Percentiles rank a stretch among this genome's conserved stretches.
Evolutionary conservation across 495 filamentous ascomycete genomes (phyloP).

Genomic region (Xylaria scruposa): DNA sequence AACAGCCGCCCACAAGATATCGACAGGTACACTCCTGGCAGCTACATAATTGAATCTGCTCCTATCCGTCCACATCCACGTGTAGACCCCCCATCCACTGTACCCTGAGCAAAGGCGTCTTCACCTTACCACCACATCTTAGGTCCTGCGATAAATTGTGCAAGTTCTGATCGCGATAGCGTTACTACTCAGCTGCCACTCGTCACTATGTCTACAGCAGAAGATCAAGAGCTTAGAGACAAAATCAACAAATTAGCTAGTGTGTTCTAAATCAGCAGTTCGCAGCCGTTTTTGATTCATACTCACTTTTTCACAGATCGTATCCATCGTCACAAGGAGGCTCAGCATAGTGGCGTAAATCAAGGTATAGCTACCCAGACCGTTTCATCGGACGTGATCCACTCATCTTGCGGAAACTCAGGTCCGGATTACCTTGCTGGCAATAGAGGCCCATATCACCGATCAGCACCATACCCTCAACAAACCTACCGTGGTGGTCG

Average conservation of each 20-base stretch:
- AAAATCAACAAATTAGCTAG: conserved; percentile 79
- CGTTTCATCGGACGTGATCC: background rate
- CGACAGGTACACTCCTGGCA: background rate
- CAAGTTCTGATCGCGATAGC: conserved; percentile 26
- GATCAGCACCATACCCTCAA: conserved; percentile 47
- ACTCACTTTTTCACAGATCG: conserved; percentile 60
- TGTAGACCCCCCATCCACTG: background rate
- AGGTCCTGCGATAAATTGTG: background rate
- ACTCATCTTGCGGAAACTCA: background rate
- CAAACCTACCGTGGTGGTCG: conserved; percentile 55
- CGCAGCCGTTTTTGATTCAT: background rate
- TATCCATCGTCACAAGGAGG: conserved; percentile 80
- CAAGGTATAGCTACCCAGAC: conserved; percentile 23
- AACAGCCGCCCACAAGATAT: background rate
- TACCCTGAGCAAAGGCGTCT: background rate
- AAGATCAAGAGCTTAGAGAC: conserved; percentile 74
- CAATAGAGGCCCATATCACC: conserved; percentile 34
- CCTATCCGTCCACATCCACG: conserved; percentile 1
- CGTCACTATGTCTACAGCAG: conserved; percentile 65
- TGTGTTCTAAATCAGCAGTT: conserved; percentile 45
- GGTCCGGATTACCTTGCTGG: background rate
- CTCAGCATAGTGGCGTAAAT: conserved; percentile 53
- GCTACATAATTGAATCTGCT: background rate
- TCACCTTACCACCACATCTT: conserved; percentile 5
- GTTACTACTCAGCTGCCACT: conserved; percentile 29